Evolutionary conservation across 768 basidiomycete species (phyloP).

Genomic region (Fibroporia radiculosa): DNA sequence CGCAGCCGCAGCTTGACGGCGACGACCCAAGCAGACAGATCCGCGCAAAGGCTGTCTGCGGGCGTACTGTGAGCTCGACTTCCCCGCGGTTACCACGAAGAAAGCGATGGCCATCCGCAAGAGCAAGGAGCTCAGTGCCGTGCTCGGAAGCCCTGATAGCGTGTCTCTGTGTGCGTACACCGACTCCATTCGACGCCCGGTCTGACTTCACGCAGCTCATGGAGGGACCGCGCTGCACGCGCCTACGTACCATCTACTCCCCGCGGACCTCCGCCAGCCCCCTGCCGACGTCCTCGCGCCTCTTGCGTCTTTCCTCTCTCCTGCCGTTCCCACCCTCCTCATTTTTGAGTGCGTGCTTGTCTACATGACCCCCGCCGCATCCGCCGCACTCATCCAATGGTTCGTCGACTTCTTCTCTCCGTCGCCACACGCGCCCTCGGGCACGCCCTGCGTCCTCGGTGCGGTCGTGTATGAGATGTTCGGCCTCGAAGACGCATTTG

Average conservation of each 20-base stretch:
- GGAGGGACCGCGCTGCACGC: slow-evolving; percentile 57
- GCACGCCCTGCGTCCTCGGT: slow-evolving; percentile 29
- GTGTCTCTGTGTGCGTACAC: slow-evolving; percentile 35
- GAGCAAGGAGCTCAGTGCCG: slow-evolving; percentile 44
- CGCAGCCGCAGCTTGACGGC: not conserved
- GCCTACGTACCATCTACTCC: slow-evolving; percentile 58
- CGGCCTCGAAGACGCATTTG: slow-evolving; percentile 79
- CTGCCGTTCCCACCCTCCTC: slow-evolving; percentile 67
- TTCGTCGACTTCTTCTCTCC: slow-evolving; percentile 49
- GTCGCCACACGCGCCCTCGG: not conserved
- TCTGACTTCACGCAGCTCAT: slow-evolving; percentile 30
- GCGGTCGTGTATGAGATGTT: slow-evolving; percentile 91
- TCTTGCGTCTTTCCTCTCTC: slow-evolving; percentile 43
- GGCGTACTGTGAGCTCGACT: slow-evolving; percentile 85
- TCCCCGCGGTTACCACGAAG: slow-evolving; percentile 73
- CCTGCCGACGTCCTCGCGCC: slow-evolving; percentile 41
- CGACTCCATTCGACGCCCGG: not conserved
- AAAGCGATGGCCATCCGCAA: slow-evolving; percentile 80
- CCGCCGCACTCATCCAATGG: slow-evolving; percentile 60
- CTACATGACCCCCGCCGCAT: slow-evolving; percentile 65
- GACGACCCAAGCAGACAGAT: slow-evolving; percentile 40
- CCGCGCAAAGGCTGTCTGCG: slow-evolving; percentile 39
- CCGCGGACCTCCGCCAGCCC: slow-evolving; percentile 65
- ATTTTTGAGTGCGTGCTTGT: slow-evolving; percentile 92
- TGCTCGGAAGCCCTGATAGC: slow-evolving; percentile 39